Evolutionary conservation across 2,329 filamentous ascomycete species (phyloP).

Genomic region (Trichoderma harzianum): DNA sequence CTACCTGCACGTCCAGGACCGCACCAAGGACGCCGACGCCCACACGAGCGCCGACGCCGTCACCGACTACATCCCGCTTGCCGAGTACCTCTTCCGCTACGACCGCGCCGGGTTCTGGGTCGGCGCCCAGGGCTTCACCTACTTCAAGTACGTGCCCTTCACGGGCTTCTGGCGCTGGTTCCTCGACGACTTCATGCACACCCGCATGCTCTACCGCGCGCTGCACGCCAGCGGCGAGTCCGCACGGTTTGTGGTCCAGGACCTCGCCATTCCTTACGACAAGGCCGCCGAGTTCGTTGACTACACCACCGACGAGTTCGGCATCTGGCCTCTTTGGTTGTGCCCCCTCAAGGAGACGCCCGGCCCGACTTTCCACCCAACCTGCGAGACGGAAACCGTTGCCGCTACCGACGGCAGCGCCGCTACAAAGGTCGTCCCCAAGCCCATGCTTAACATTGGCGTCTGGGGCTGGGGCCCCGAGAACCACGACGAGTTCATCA

Average conservation of each 20-base stretch:
- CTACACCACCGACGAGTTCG: conserved; percentile 49
- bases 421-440: conserved; percentile 22
- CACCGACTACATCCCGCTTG: conserved; percentile 60
- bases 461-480: conserved; percentile 76
- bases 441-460: conserved; percentile 58
- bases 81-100: conserved; percentile 74
- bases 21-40: conserved; percentile 21
- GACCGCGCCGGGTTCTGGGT: conserved; percentile 76
- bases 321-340: conserved; percentile 60
- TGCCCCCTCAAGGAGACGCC: conserved; percentile 50
- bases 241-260: conserved; percentile 65
- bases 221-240: conserved; percentile 65
- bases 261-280: conserved; percentile 57
- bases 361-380: conserved; percentile 54
- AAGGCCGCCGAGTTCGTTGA: conserved; percentile 51
- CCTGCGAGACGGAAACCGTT: conserved; percentile 33
- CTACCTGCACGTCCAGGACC: conserved; percentile 64
- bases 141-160: conserved; percentile 64
- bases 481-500: conserved; percentile 57
- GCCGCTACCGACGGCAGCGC: conserved; percentile 7
- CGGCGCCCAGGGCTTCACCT: conserved; percentile 61
- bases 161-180: conserved; percentile 63
- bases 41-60: conserved; percentile 19
- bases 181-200: conserved; percentile 70
- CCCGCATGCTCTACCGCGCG: conserved; percentile 70